Evolutionary conservation across 805 yeast genomes (phyloP), one percentile per base, ranked within the genome.

Genomic region (Candida berthetii): DNA sequence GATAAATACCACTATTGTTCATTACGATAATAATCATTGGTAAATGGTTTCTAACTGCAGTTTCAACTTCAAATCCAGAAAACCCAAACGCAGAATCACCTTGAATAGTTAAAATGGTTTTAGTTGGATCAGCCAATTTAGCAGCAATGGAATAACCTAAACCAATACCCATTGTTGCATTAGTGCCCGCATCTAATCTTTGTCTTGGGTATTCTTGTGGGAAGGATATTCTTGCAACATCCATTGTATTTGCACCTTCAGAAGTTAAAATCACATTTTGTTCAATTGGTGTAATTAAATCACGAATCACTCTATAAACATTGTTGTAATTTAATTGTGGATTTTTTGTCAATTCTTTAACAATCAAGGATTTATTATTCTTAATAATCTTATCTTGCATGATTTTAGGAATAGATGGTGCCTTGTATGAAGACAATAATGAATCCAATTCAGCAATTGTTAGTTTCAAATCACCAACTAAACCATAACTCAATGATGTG

Each of bases 161-260:
- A 0, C 88, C 90, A 27, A 82, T 66, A 3, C 90, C 90, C 89
- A 82, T 83, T 0, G 88, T 82, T 1, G 86, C 87, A 59, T 78
- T 80, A 0, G 88, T 82, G 4, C 88, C 89, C 2, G 86, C 85
- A 52, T 82, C 90, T 18, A 82, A 58, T 31, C 86, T 59, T 17
- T 66, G 72, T 44, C 72, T 69, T 1, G 88, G 82, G 3, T 49
- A 48, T 7, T 62, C 58, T 38, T 80, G 65, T 5, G 78, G 75
- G 54, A 82, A 81, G 0, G 82, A 73, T 10, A 78, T 65, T 37
- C 89, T 65, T 2, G 87, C 80, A 18, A 76, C 66, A 49, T 82
- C 89, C 88, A 82, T 82, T 0, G 88, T 80, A 52, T 81, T 80
- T 1, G 89, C 88, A n/a, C 89, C 89, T 56, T 82, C 89, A 4